Conservation (phyloP, 768 basidiomycete genomes). For the Suillus sp. region DNA sequence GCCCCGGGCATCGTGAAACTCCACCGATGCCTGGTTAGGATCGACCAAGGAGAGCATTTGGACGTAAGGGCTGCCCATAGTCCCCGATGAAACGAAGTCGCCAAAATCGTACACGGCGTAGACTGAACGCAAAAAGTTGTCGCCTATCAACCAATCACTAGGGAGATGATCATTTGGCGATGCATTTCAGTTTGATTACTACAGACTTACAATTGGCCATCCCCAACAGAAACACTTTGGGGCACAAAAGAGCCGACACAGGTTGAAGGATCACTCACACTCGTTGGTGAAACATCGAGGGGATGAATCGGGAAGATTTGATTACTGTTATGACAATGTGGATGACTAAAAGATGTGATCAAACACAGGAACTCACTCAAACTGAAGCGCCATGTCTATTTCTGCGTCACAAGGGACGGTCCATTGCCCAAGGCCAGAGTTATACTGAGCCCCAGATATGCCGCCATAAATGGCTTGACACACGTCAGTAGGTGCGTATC, state of each 20-base stretch:
- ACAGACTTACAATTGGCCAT: slow-evolving; percentile 63
- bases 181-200: background rate
- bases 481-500: slow-evolving; percentile 69
- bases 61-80: slow-evolving; percentile 78
- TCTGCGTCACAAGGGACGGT: slow-evolving; percentile 71
- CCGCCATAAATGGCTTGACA: slow-evolving; percentile 70
- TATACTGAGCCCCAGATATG: slow-evolving; percentile 63
- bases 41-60: slow-evolving; percentile 71
- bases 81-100: slow-evolving; percentile 63
- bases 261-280: slow-evolving; percentile 43
- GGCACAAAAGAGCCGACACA: slow-evolving; percentile 83
- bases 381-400: slow-evolving; percentile 77
- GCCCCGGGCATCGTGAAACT: slow-evolving; percentile 71
- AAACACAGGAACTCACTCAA: slow-evolving; percentile 53
- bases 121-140: slow-evolving; percentile 79
- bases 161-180: slow-evolving; percentile 13
- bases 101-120: slow-evolving; percentile 87
- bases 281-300: slow-evolving; percentile 64
- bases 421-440: slow-evolving; percentile 61
- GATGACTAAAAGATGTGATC: slow-evolving; percentile 11
- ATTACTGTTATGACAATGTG: slow-evolving; percentile 45
- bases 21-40: slow-evolving; percentile 66
- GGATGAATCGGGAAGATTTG: slow-evolving; percentile 79
- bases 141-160: slow-evolving; percentile 84
- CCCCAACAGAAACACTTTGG: slow-evolving; percentile 54